Conservation (phyloP, 2,329 filamentous ascomycete genomes). For the Exutisphaerella laricina region DNA sequence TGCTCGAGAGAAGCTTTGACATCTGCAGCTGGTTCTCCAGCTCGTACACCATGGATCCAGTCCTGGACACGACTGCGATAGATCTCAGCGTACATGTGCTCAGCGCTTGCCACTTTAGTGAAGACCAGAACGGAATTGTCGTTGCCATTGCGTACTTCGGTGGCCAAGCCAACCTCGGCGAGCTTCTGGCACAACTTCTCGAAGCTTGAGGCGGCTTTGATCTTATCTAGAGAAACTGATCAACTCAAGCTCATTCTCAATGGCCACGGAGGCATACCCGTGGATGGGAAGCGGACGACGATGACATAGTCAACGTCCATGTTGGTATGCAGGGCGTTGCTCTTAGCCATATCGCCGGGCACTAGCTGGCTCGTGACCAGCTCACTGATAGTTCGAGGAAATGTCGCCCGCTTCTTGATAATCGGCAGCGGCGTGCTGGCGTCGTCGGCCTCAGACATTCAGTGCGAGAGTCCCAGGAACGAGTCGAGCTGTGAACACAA, state of each 20-base stretch:
- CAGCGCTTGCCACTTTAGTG: conserved; percentile 68
- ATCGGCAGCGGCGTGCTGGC: conserved; percentile 2
- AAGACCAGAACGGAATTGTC: conserved; percentile 74
- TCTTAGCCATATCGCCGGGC: conserved; percentile 32
- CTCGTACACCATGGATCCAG: conserved; percentile 84
- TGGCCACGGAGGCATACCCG: too few species aligned
- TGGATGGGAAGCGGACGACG: conserved; percentile 65
- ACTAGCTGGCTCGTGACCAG: conserved; percentile 29
- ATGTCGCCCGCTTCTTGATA: conserved; percentile 18
- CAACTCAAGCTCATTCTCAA: too few species aligned
- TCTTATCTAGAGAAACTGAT: conserved; percentile 57
- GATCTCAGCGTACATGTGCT: conserved; percentile 70
- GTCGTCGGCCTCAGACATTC: conserved; percentile 7
- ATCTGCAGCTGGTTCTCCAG: conserved; percentile 68
- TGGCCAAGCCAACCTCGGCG: conserved; percentile 71
- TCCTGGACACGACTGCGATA: conserved; percentile 80
- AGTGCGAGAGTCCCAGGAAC: not conserved
- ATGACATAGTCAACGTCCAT: conserved; percentile 84
- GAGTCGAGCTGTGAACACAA: not conserved
- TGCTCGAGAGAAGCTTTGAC: conserved; percentile 60
- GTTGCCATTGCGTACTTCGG: conserved; percentile 78
- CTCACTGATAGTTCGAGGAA: conserved; percentile 26
- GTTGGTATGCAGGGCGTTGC: conserved; percentile 43
- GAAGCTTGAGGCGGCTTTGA: conserved; percentile 68
- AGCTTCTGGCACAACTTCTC: conserved; percentile 71